Percentiles rank a stretch among this genome's conserved stretches.
Conservation (phyloP, 108 stramenopile genomes). For the Discostella stelligeroides region DNA sequence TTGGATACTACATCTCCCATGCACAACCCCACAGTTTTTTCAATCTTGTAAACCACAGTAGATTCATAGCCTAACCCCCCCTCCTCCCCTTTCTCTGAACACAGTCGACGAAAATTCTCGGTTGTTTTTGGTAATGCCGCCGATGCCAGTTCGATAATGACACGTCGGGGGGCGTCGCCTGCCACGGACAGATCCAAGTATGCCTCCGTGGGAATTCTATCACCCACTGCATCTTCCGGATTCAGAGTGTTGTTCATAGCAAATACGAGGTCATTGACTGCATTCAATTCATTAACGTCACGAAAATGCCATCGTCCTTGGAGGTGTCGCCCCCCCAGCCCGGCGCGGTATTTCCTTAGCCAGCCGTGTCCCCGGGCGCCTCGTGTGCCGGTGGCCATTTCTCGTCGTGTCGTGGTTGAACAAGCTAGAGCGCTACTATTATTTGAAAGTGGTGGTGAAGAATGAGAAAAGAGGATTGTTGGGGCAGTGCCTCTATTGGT, state of each 20-base stretch:
- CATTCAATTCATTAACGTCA: conserved; percentile 53
- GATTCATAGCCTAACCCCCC: conserved; percentile 48
- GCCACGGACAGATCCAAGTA: conserved; percentile 48
- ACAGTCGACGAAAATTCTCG: conserved; percentile 62
- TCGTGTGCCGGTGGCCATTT: conserved; percentile 61
- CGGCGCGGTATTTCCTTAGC: conserved; percentile 82
- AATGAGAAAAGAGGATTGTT: neutral
- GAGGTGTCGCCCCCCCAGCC: conserved; percentile 87
- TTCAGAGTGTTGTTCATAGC: conserved; percentile 26
- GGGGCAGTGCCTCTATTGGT: neutral
- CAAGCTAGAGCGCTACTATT: neutral
- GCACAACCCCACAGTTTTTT: conserved; percentile 71
- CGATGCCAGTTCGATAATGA: conserved; percentile 69
- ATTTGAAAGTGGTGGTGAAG: conserved; percentile 1
- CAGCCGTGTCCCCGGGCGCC: conserved; percentile 88
- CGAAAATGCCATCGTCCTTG: conserved; percentile 83
- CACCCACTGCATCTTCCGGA: neutral
- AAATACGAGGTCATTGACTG: conserved; percentile 74
- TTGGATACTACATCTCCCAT: conserved; percentile 64
- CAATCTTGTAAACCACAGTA: conserved; percentile 68
- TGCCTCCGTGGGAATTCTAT: conserved; percentile 20
- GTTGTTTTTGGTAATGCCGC: conserved; percentile 70
- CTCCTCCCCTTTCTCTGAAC: conserved; percentile 33
- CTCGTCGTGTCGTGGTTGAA: conserved; percentile 1
- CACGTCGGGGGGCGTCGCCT: conserved; percentile 39